A percentile compares a stretch with the other conserved stretches of the same genome.
Evolutionary conservation across 2,329 filamentous ascomycete species (phyloP).

Genomic region (Epichloe sibirici): DNA sequence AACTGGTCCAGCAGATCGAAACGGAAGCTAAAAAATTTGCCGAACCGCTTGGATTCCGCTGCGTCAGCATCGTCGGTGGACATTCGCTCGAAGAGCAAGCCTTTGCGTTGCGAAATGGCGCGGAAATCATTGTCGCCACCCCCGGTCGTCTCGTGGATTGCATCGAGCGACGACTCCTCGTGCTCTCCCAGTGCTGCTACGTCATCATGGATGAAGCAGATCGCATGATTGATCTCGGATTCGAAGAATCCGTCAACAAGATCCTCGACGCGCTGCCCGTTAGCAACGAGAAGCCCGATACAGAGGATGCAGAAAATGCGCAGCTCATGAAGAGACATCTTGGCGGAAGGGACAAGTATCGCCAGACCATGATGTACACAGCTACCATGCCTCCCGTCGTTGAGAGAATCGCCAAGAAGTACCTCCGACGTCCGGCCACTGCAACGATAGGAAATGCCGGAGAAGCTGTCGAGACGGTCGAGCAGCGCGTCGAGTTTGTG

Average conservation of each 20-base stretch:
- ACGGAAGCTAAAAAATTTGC: constrained; percentile 89
- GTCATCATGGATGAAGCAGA: constrained; percentile 99
- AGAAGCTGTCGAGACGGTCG: constrained; percentile 94
- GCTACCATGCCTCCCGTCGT: constrained; percentile 91
- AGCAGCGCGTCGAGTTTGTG: constrained; percentile 91
- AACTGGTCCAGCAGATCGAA: constrained; percentile 96
- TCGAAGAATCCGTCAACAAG: constrained; percentile 95
- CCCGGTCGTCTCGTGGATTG: constrained; percentile 95
- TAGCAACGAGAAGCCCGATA: constrained; percentile 88
- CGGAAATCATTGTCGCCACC: constrained; percentile 97
- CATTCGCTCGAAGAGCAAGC: constrained; percentile 91
- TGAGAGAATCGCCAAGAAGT: constrained; percentile 94
- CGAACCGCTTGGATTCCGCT: constrained; percentile 77
- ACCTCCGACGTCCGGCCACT: constrained; percentile 82
- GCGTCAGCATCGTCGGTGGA: constrained; percentile 95
- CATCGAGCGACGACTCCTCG: constrained; percentile 82
- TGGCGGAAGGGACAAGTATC: constrained; percentile 65
- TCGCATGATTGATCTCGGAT: constrained; percentile 96
- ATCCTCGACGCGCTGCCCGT: constrained; percentile 92
- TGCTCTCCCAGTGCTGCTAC: constrained; percentile 94
- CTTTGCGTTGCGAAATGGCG: constrained; percentile 78
- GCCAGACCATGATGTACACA: constrained; percentile 99
- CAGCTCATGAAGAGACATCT: constrained; percentile 73
- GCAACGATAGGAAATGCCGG: constrained; percentile 90
- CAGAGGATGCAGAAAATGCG: constrained; percentile 78